phyloP scores from a whole-genome alignment of 352 stramenopile genomes.

The Phytophthora kernoviae region DNA sequence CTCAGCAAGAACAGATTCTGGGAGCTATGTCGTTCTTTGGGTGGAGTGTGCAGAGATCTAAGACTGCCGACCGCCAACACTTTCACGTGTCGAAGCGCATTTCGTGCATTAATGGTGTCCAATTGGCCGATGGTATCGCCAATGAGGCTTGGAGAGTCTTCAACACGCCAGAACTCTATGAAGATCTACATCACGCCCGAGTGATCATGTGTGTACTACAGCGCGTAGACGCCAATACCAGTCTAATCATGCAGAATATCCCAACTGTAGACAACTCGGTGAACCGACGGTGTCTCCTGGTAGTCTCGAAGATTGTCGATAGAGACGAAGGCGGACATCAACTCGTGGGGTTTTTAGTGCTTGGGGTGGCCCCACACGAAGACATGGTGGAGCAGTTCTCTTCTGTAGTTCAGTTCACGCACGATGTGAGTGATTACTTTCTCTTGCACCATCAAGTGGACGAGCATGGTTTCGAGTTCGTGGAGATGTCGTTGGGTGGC shows the following conservation, averaged over 20 bases:
- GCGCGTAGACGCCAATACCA: constrained; percentile 27
- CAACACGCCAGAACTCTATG: constrained; percentile 32
- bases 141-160: constrained; percentile 34
- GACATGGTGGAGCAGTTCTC: constrained; percentile 8
- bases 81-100: constrained; percentile 46
- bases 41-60: constrained; percentile 27
- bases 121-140: constrained; percentile 14
- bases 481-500: constrained; percentile 38
- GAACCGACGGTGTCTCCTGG: constrained; percentile 26
- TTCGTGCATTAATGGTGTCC: constrained; percentile 6
- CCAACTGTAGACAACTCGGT: constrained; percentile 24
- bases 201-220: constrained; percentile 36
- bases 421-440: constrained; percentile 37
- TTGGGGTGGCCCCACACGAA: constrained; percentile 25
- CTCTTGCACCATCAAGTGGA: constrained; percentile 22
- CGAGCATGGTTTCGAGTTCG: constrained; percentile 8
- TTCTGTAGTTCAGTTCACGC: constrained; percentile 25
- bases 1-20: constrained; percentile 2
- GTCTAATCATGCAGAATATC: constrained; percentile 32
- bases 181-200: constrained; percentile 22
- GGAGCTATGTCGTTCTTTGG: constrained; percentile 25
- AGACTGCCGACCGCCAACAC: constrained; percentile 14
- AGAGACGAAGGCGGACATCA: constrained; percentile 14
- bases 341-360: constrained; percentile 19
- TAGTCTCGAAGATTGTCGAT: constrained; percentile 29